A percentile compares a stretch with the other conserved stretches of the same genome.
phyloP scores from a whole-genome alignment of 495 filamentous ascomycete genomes.

The Penicillium salamii region DNA sequence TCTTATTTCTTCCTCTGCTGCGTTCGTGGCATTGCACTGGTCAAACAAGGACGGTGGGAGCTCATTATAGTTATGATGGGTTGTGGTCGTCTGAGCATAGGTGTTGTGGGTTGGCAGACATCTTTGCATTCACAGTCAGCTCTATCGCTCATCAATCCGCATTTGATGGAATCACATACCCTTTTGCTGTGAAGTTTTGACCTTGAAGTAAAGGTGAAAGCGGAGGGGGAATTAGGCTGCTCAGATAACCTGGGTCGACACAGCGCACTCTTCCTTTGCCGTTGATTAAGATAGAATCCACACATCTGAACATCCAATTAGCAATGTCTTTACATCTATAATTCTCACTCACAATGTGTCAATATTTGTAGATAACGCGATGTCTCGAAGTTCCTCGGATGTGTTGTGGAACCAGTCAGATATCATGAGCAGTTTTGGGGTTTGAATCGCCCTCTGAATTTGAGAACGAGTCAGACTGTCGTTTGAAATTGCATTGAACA shows the following conservation, averaged over 20 bases:
- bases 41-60: constrained; percentile 1
- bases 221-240: constrained; percentile 30
- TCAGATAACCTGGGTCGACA: constrained; percentile 20
- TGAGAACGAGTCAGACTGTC: constrained; percentile 14
- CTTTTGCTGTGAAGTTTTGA: constrained; percentile 1
- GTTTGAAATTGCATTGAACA: neutral
- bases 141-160: neutral
- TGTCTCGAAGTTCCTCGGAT: constrained; percentile 19
- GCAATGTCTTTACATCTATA: neutral
- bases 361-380: neutral
- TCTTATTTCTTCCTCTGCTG: neutral
- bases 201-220: constrained; percentile 16
- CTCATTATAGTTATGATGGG: neutral
- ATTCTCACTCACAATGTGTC: neutral
- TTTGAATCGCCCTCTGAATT: constrained; percentile 30
- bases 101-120: neutral
- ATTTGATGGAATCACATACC: neutral
- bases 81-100: neutral
- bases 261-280: constrained; percentile 44
- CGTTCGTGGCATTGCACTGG: neutral
- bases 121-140: neutral
- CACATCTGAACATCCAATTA: constrained; percentile 13
- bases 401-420: constrained; percentile 43
- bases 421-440: constrained; percentile 31
- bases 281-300: constrained; percentile 44